Base-by-base conservation (phyloP, 2,329 filamentous ascomycete genomes). In the Aureobasidium zeae region DNA sequence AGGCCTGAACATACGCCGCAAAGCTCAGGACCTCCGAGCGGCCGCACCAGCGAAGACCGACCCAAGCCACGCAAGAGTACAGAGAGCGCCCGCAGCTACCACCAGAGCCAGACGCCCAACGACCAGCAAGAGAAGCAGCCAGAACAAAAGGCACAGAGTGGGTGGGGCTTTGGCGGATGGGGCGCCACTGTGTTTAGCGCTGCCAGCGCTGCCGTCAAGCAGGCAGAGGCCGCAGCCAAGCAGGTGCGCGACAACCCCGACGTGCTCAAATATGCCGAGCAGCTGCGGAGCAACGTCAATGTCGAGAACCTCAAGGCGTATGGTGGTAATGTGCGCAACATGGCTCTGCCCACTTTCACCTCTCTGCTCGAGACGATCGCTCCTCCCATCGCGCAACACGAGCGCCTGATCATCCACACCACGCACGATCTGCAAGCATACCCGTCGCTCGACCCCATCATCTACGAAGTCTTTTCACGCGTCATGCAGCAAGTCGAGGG, bases 401-500 rank as follows among this genome's bases (percentile, higher is more conserved):
- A 98, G 67, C 85, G 89, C 37, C 82, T 98, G 6, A 83, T 93
- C 56, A 96, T 98, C 56, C 91, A 98, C 68, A 93, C 91, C 51
- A 94, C 89, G 7, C 91, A 98, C 69, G 91, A 96, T 63, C 77
- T 98, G 31, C 80, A 87, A 53, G 86, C 86, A 53, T 98, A 98
- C 62, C 91, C 91, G 2, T 89, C 86, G 13, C 78, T 98, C 54
- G 89, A 96, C 60, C 87, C 89, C 13, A 75, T 95, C 44, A 86
- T 96, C 55, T 86, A 96, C 65, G 76, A 76, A 46, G 87, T 91
- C 51, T 98, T 98, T 68, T 83, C 83, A 44, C 81, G 87, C 42
- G 88, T 98, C 57, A 98, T 98, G 91, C 77, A 87, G n/a, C 91
- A 98, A 67, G 91, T 98, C 33, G 91, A 98, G 66, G 91, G 91